Conservation (phyloP, 2,329 filamentous ascomycete genomes). For the Sporothrix dimorphospora region DNA sequence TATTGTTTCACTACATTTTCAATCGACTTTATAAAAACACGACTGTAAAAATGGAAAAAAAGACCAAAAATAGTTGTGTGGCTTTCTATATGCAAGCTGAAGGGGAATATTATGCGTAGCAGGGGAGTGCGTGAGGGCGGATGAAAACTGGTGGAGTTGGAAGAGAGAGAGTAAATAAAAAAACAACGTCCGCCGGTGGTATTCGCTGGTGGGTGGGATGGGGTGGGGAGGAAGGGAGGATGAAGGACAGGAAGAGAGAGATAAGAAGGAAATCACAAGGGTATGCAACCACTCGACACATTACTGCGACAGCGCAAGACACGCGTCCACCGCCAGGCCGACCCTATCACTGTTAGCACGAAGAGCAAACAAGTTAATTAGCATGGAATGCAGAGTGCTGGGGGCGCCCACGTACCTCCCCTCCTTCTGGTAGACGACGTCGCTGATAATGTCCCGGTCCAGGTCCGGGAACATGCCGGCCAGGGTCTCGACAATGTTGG, state of each 20-base stretch:
- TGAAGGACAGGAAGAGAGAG: background rate
- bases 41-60: too few species aligned
- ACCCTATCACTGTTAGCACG: conserved; percentile 58
- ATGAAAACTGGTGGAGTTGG: background rate
- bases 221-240: background rate
- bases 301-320: conserved; percentile 66
- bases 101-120: background rate
- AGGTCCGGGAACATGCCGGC: conserved; percentile 96
- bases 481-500: conserved; percentile 89
- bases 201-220: background rate
- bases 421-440: conserved; percentile 94
- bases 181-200: conserved; percentile 8
- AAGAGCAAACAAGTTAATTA: background rate
- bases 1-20: too few species aligned
- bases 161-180: background rate
- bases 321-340: conserved; percentile 83
- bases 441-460: conserved; percentile 91
- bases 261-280: background rate
- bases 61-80: background rate
- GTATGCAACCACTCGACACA: background rate
- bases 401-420: conserved; percentile 73
- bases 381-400: too few species aligned
- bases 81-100: conserved; percentile 16
- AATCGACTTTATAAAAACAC: too few species aligned
- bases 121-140: background rate